Percentiles rank a stretch among this genome's conserved stretches.
These are phyloP conservation scores for Meyerozyma guilliermondii DNA, from an alignment of 1,139 yeast genomes.

Conservation along the genomic window DNA sequence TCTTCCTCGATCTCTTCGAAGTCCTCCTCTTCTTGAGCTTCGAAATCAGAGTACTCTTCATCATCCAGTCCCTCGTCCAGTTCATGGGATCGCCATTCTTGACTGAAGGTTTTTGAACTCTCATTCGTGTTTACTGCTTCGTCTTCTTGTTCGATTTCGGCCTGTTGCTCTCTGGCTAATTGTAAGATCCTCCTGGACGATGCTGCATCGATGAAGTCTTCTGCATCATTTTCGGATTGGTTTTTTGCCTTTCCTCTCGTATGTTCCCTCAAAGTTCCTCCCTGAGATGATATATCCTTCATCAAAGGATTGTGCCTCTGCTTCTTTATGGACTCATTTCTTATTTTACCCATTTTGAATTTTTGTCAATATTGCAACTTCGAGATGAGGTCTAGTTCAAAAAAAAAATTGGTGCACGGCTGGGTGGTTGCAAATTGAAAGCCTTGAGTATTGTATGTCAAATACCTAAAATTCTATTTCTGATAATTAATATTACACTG, in stretches of 20 bases:
- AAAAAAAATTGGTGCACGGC: not conserved
- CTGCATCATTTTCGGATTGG: constrained; percentile 45
- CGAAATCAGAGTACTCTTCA: constrained; percentile 49
- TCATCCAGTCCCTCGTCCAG: constrained; percentile 21
- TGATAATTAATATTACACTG: too few relatives aligned
- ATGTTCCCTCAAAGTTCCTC: constrained; percentile 59
- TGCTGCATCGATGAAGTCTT: constrained; percentile 71
- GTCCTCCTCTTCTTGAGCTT: constrained; percentile 38
- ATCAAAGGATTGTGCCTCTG: constrained; percentile 73
- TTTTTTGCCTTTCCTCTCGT: constrained; percentile 18
- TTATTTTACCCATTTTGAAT: constrained; percentile 58
- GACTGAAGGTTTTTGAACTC: constrained; percentile 18
- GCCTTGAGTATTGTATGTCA: not conserved
- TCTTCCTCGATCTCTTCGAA: constrained; percentile 34
- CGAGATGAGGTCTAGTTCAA: not conserved
- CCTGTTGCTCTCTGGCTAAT: constrained; percentile 88
- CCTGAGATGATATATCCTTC: constrained; percentile 67
- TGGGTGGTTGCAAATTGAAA: not conserved
- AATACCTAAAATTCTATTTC: too few relatives aligned
- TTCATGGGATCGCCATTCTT: not conserved
- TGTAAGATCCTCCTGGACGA: constrained; percentile 82
- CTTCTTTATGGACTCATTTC: constrained; percentile 44
- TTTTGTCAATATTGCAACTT: not conserved
- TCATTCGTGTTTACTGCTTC: constrained; percentile 12
- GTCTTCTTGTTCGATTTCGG: constrained; percentile 72